Evolutionary conservation across 768 basidiomycete genomes (phyloP), one percentile per base, ranked within the genome.

Genomic region (Pulveroboletus sp.): DNA sequence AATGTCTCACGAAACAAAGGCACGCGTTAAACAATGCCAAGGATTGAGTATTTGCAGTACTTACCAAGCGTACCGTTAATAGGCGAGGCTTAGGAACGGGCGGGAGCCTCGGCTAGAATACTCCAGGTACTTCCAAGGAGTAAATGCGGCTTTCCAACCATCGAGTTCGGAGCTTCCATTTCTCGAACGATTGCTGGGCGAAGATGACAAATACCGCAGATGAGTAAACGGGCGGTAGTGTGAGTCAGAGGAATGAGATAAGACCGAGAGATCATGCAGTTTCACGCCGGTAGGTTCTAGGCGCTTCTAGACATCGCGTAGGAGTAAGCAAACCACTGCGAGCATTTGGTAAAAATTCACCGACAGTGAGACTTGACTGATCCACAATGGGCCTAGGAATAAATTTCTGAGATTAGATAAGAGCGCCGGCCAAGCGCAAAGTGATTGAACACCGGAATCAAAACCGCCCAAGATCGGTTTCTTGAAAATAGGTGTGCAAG

Each of bases 21-120:
- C 19, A 40, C 40, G 29, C n/a, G n/a, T n/a, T 20, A 13, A 27
- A 17, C 6, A 21, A 51, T 19, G 36, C 49, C 54, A 57, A 52
- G 50, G 36, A 10, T 6, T 11, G 6, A 43, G 24, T 17, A 27
- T 27, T 27, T 27, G 27, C 9, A 5, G 27, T 29, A 29, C 27
- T 29, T 29, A 11, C 27, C 27, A 29, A 29, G 27, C 27, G 12
- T 9, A 29, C 47, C 19, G 32, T 35, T 33, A 36, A 21, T 32
- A 23, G n/a, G 33, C 36, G 35, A 43, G 40, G 29, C 23, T 20
- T 29, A 44, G 45, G 45, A 29, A 58, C 31, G 20, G 27, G 19
- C 23, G 25, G 25, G 40, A n/a, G n/a, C n/a, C n/a, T n/a, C 31
- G 21, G 19, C 16, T 25, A 21, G 35, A 5, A 16, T 24, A 21